Evolutionary conservation across 805 yeast genomes (phyloP).

Genomic region (Lipomyces mesembrius): DNA sequence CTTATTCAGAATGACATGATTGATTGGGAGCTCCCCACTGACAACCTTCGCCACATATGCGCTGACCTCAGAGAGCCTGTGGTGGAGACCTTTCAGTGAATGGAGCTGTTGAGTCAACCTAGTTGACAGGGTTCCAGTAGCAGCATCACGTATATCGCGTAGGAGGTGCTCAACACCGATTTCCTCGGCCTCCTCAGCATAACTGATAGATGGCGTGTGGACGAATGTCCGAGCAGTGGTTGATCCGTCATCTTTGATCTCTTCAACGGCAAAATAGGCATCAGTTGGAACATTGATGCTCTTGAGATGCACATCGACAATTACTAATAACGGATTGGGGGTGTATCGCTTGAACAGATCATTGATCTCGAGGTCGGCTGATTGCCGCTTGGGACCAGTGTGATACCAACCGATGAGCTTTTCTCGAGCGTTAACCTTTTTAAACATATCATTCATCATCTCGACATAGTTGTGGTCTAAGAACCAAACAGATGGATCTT

Average conservation of each 20-base stretch:
- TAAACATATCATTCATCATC: constrained; percentile 96
- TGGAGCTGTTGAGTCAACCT: constrained; percentile 87
- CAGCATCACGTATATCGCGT: constrained; percentile 94
- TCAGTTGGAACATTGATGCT: constrained; percentile 93
- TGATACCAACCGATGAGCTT: constrained; percentile 99
- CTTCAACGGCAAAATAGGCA: constrained; percentile 92
- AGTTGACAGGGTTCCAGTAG: constrained; percentile 88
- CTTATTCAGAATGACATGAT: constrained; percentile 87
- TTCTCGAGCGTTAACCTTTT: constrained; percentile 96
- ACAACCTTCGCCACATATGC: constrained; percentile 76
- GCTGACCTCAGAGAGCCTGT: constrained; percentile 76
- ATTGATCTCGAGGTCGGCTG: constrained; percentile 88
- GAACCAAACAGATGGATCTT: constrained; percentile 92
- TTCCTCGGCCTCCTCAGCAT: constrained; percentile 99
- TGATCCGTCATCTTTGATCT: constrained; percentile 93
- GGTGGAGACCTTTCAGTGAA: constrained; percentile 83
- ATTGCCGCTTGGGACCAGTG: constrained; percentile 89
- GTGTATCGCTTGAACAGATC: constrained; percentile 86
- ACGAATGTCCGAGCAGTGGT: constrained; percentile 89
- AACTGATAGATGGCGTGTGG: constrained; percentile 88
- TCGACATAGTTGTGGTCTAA: constrained; percentile 95
- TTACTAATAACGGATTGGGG: constrained; percentile 76
- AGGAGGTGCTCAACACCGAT: constrained; percentile 96
- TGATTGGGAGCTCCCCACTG: constrained; percentile 74
- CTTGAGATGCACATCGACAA: constrained; percentile 87